Evolutionary conservation across 495 filamentous ascomycete species (phyloP).

Genomic region (Xylaria curta): DNA sequence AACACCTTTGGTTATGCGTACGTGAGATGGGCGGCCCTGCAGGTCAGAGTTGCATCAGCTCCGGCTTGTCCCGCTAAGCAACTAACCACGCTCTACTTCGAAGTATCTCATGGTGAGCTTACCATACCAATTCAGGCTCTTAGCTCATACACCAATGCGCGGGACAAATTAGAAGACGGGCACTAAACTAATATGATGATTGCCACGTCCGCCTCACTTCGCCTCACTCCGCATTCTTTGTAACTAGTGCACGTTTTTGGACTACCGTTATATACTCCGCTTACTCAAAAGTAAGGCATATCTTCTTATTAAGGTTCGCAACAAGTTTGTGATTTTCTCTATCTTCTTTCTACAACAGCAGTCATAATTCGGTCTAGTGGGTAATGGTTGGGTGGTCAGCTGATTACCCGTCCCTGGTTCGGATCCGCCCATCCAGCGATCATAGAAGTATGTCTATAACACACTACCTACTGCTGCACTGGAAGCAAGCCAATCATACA

Average conservation of each 20-base stretch:
- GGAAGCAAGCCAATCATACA: conserved; percentile 10
- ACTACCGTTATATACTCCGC: not conserved
- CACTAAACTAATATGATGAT: not conserved
- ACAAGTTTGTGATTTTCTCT: not conserved
- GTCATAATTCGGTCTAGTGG: not conserved
- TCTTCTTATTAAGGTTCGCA: not conserved
- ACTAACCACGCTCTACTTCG: conserved; percentile 7
- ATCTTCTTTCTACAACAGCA: not conserved
- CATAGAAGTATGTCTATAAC: not conserved
- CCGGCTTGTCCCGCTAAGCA: conserved; percentile 19
- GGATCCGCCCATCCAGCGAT: conserved; percentile 15
- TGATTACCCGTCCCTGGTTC: not conserved
- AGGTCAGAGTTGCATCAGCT: conserved; percentile 26
- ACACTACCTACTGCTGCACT: not conserved
- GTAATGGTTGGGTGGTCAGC: conserved; percentile 10
- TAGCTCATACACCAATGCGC: conserved; percentile 9
- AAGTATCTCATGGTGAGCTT: conserved; percentile 5
- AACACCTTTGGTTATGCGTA: conserved; percentile 16
- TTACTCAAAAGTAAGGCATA: not conserved
- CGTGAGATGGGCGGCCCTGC: conserved; percentile 22
- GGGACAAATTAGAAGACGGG: conserved; percentile 9
- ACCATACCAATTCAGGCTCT: not conserved
- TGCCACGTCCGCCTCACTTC: not conserved
- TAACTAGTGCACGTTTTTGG: not conserved
- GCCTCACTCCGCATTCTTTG: conserved; percentile 1